Base-by-base conservation (phyloP, 2,329 filamentous ascomycete species). In the Botryotinia convoluta region DNA sequence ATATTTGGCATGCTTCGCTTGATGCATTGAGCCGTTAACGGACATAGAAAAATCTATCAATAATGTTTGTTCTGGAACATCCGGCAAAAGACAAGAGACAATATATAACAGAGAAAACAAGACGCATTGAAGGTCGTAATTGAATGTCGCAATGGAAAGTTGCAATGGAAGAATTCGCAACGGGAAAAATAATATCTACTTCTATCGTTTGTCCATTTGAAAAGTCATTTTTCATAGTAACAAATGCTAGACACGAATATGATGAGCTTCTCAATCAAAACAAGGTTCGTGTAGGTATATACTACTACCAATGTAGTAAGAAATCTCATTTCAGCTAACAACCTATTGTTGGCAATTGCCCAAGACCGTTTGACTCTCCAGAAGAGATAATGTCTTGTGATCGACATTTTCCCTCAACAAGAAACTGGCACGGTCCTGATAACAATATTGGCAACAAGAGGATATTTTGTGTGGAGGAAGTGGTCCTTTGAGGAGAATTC, bases 1-100 rank as follows among this genome's bases (percentile, higher is more conserved):
- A 68, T 76, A 67, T 71, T 65, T 67, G 60, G 75, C 72, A 72
- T 68, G 65, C 65, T 69, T 78, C 78, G 76, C 74, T 77, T 77
- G 73, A 69, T 42, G 60, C 71, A 67, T 61, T 68, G 42, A 60
- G 74, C 78, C 78, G 75, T 79, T 78, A 79, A 77, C 77, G 78
- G 78, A 79, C 74, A 76, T 75, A n/a, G 77, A 16, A 69, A 37
- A 65, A 42, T 69, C 69, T 42, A 42, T 57, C 48, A 42, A 32
- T 18, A 54, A 57, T 29, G 22, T 42, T 37, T 39, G 48, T 57
- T 32, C 39, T 42, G 18, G 45, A 68, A 62, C 12, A 44, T 44
- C 35, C 22, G 64, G 10, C 62, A 67, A 54, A 65, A 68, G 54
- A 67, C 54, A 62, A 57, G 48, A 39, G 35, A n/a, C 61, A 37